Evolutionary conservation across 805 yeast species (phyloP), one percentile per base, ranked within the genome.

Genomic region (Yamadazyma ubonensis): DNA sequence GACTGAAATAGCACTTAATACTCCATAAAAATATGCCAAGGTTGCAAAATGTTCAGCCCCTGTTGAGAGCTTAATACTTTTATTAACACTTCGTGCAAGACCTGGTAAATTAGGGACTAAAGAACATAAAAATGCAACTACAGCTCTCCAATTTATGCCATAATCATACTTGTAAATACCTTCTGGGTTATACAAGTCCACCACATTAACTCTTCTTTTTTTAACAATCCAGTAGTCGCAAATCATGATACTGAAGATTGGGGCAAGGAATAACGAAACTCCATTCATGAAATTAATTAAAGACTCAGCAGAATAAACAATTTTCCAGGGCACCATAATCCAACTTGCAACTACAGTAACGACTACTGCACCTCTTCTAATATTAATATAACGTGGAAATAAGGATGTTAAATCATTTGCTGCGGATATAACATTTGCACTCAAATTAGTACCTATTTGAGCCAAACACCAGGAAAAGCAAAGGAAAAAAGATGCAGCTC

Each of bases 101-200:
- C 50, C 50, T 16, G 50, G 50, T 27, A 46, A 46, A 19, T 41
- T 40, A 12, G 50, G 50, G 5, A 38, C 45, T 12, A 55, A 50
- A 4, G 58, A 56, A 29, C 55, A 49, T 29, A 54, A 23, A 41
- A 53, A 43, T 9, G 50, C 45, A 4, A 41, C 45, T 2, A 29
- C 44, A 16, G 48, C 50, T 30, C 46, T 42, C 48, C 48, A 44
- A 21, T 44, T 44, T 12, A 38, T 21, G 12, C 48, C 48, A 26
- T 41, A 38, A 19, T 67, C 17, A 60, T 73, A 11, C 36, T 58
- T 6, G 45, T 70, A 28, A 44, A 62, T 33, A 46, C 66, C 33
- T 45, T 55, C 15, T 52, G 52, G 46, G 46, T 61, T 6, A 45
- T 66, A 12, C 38, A 51, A 10, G 48, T 50, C 16, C 45, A 70